Base-by-base conservation (phyloP, 345 rosid genomes). In the Camelina neglecta region DNA sequence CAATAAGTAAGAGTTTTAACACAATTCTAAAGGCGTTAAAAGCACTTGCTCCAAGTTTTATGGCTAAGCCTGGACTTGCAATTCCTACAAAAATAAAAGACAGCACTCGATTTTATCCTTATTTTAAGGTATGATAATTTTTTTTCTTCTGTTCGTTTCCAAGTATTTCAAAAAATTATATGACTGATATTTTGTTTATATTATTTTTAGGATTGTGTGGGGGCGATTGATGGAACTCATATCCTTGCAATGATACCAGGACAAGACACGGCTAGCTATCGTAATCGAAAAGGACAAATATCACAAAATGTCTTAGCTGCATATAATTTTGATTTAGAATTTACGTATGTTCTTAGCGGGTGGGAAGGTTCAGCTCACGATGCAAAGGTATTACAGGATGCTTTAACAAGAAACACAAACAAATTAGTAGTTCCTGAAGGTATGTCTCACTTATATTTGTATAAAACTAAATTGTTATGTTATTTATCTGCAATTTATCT, bases 281-380 rank as follows among this genome's bases (percentile, higher is more conserved):
- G 29, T 26, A 26, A 26, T 26, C 29, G 29, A 26, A 26, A 26
- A 26, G 29, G 29, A 26, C 29, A 26, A 26, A 2, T 26, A 26
- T 26, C 29, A 4, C 4, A 26, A 26, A 26, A 26, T 38, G 11
- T 38, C 5, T 67, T 67, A 23, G 41, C 7, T 24, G 63, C 63
- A 53, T 68, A 51, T 11, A 69, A 55, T 55, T 55, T 69, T 26
- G 73, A 55, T 69, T 64, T 64, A 5, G 9, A 64, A 26, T 64
- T 64, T 26, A 64, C 45, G 15, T 45, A 64, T 11, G 39, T 45
- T 15, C 39, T 64, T 24, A 45, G 55, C 1, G 55, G 41, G 12
- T 64, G 55, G 54, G 55, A 64, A 64, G 54, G 23, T n/a, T 64
- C 21, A 9, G 4, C 39, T 24, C 55, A 45, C 10, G 55, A 63